These are phyloP conservation scores for Ceratocystis variospora DNA, from an alignment of 2,329 filamentous ascomycete species.

Conservation along the genomic window DNA sequence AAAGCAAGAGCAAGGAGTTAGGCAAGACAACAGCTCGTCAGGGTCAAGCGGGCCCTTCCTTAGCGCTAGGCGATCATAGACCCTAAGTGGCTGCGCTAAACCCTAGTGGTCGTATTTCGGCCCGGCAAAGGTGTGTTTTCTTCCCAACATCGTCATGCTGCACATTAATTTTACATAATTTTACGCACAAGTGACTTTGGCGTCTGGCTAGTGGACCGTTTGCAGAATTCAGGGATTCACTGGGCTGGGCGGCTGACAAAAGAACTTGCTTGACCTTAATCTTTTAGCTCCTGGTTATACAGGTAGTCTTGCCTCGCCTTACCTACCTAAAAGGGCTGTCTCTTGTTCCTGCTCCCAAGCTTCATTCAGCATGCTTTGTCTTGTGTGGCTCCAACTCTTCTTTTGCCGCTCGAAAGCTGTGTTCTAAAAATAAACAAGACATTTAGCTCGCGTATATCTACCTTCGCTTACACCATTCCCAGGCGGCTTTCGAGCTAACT, in stretches of 20 bases:
- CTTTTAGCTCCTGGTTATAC: background rate
- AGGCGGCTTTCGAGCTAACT: too few species aligned
- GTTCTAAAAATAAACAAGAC: background rate
- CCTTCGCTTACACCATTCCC: background rate
- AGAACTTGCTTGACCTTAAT: background rate
- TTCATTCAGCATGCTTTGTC: background rate
- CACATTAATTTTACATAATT: background rate
- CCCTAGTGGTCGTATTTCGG: background rate
- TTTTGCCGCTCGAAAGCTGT: background rate
- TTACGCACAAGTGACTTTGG: too few species aligned
- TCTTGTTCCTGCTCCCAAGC: background rate
- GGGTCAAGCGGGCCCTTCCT: too few species aligned
- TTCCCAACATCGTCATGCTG: background rate
- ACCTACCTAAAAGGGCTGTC: background rate
- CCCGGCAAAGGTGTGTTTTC: background rate
- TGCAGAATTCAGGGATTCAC: background rate
- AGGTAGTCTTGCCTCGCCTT: background rate
- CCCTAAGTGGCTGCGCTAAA: too few species aligned
- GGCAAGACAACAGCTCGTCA: too few species aligned
- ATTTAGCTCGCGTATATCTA: background rate
- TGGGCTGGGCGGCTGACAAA: background rate
- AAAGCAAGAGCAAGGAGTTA: too few species aligned
- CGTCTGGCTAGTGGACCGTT: background rate
- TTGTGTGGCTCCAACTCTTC: background rate
- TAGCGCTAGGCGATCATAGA: too few species aligned